Evolutionary conservation across 2,329 filamentous ascomycete genomes (phyloP), one percentile per base, ranked within the genome.

Genomic region (Xylaria sp.): DNA sequence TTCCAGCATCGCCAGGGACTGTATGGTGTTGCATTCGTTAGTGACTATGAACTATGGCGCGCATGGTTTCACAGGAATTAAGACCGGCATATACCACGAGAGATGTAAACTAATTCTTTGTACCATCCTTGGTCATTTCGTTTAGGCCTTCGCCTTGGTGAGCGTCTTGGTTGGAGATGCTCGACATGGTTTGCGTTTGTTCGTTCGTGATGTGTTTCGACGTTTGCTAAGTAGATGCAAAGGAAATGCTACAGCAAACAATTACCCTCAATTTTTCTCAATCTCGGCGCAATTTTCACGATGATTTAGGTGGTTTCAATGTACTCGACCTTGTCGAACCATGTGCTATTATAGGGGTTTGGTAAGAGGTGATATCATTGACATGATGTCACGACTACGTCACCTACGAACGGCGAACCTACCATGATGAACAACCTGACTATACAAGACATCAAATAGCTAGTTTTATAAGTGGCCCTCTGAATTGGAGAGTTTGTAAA

Each of bases 51-150:
- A 3, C 17, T 1, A 27, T 2, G 15, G 3, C 10, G 15, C 10
- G 15, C 7, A 29, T 40, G 21, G 17, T 52, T 23, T 11, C 33
- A 38, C 10, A n/a, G 11, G 38, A 19, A 23, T 1, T 10, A 19
- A 35, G 2, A 3, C 9, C 7, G 13, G 21, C 17, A 15, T 17
- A 13, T 8, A 31, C 15, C 40, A 19, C 15, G 4, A 35, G 25
- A 27, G 25, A 11, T 17, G 27, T n/a, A 19, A 31, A 57, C 64
- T 60, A 21, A 69, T 68, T 60, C 35, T 54, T 67, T 2, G 68
- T 71, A 51, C 67, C 69, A 15, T 70, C 65, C 29, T 70, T 69
- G 43, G 69, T 68, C 64, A 69, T 67, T 11, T 70, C 46, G 35
- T n/a, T 60, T 19, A 70, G 65, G 56, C 68, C 65, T 8, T 65